Percentiles rank a stretch among this genome's conserved stretches.
Evolutionary conservation across 305 asterid genomes (phyloP).

Genomic region (Solanum hybrid): DNA sequence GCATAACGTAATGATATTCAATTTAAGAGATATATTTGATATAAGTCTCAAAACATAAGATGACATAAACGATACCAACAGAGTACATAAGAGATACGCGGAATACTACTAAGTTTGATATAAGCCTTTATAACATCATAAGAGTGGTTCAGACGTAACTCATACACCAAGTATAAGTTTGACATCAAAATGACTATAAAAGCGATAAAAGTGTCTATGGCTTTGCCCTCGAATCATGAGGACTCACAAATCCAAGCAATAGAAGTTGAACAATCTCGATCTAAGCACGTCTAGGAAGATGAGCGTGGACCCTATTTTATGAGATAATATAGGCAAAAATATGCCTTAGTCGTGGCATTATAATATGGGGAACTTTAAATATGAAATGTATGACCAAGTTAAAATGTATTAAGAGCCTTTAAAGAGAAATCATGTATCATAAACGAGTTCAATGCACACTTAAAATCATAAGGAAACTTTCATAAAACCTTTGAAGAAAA

Average conservation of each 20-base stretch:
- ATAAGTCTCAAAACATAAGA: not conserved
- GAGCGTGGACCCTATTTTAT: not conserved
- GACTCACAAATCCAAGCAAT: not conserved
- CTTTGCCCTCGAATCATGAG: not conserved
- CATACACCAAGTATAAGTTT: not conserved
- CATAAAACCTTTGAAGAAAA: not conserved
- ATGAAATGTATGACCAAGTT: not conserved
- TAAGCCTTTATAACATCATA: not conserved
- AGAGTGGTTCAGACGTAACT: not conserved
- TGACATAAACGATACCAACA: not conserved
- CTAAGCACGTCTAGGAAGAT: not conserved
- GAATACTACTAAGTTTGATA: not conserved
- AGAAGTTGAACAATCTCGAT: not conserved
- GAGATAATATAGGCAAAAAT: not conserved
- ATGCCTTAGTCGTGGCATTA: not conserved
- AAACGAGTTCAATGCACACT: not conserved
- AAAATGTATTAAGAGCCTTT: not conserved
- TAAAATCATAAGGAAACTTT: not conserved
- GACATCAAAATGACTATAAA: not conserved
- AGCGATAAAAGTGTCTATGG: not conserved
- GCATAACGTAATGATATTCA: too few species aligned
- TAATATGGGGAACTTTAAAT: not conserved
- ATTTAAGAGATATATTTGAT: not conserved
- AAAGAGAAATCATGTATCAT: not conserved
- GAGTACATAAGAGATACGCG: not conserved